These are phyloP conservation scores for Mycena filopes DNA, from an alignment of 768 basidiomycete species.

Conservation along the genomic window DNA sequence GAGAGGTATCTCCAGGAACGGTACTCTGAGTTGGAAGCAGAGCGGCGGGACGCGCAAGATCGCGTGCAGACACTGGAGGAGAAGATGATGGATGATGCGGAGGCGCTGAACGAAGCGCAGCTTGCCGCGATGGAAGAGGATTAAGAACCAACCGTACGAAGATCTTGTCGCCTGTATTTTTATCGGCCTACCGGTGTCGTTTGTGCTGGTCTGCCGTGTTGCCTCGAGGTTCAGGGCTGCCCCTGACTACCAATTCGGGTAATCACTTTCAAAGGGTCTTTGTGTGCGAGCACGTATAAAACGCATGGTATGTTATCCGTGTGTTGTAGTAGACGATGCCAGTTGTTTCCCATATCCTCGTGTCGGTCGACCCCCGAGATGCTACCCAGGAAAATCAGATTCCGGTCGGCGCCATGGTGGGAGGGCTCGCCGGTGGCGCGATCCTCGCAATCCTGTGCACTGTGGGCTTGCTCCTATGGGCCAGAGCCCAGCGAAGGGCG, in stretches of 20 bases:
- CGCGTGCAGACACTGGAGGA: slow-evolving; percentile 81
- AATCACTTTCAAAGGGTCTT: slow-evolving; percentile 14
- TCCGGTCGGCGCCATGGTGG: slow-evolving; percentile 62
- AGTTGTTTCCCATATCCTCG: slow-evolving; percentile 23
- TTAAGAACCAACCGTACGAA: slow-evolving; percentile 13
- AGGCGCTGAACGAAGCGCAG: slow-evolving; percentile 81
- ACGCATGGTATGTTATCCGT: slow-evolving; percentile 16
- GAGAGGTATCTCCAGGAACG: slow-evolving; percentile 83
- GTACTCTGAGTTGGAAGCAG: slow-evolving; percentile 85
- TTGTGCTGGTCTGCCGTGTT: slow-evolving; percentile 8
- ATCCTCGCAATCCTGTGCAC: slow-evolving; percentile 50
- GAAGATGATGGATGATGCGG: slow-evolving; percentile 86
- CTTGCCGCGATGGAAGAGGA: slow-evolving; percentile 70
- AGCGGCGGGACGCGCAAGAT: slow-evolving; percentile 68
- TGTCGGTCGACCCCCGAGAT: slow-evolving; percentile 14
- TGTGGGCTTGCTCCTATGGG: slow-evolving; percentile 20
- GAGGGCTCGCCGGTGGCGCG: slow-evolving; percentile 60
- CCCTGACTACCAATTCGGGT: slow-evolving; percentile 19
- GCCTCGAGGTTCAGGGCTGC: slow-evolving; percentile 20
- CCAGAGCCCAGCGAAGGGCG: slow-evolving; percentile 1
- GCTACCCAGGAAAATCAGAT: slow-evolving; percentile 35
- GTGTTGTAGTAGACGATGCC: slow-evolving; percentile 21
- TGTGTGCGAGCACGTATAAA: slow-evolving; percentile 32
- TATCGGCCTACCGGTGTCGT: slow-evolving; percentile 29
- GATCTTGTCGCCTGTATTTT: slow-evolving; percentile 31